A percentile compares a stretch with the other conserved stretches of the same genome.
Conservation (phyloP, 2,329 filamentous ascomycete species). For the Rasamsonia emersonii region DNA sequence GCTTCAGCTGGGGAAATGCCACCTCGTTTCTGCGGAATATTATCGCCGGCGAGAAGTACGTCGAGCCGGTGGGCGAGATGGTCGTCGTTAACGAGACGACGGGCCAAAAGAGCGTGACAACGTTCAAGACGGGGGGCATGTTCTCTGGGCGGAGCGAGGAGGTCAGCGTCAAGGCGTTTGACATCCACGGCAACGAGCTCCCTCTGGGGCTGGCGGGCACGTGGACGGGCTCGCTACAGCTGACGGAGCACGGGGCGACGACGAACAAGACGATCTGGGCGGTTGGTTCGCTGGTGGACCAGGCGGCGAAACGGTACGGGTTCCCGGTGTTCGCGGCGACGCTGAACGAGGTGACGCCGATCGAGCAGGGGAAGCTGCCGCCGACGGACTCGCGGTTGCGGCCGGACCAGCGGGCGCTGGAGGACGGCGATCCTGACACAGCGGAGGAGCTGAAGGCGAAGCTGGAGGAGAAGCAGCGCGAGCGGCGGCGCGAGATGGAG, state of each 20-base stretch:
- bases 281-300: conserved; percentile 67
- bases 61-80: conserved; percentile 90
- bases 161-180: conserved; percentile 66
- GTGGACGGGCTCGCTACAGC: conserved; percentile 68
- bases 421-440: conserved; percentile 70
- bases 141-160: conserved; percentile 93
- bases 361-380: conserved; percentile 68
- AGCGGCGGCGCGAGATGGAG: conserved; percentile 66
- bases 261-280: conserved; percentile 67
- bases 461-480: conserved; percentile 78
- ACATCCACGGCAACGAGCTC: conserved; percentile 55
- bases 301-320: conserved; percentile 73
- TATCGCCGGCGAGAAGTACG: conserved; percentile 95
- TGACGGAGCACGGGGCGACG: conserved; percentile 55
- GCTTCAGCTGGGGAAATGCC: conserved; percentile 80
- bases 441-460: conserved; percentile 76
- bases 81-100: conserved; percentile 74
- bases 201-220: conserved; percentile 66
- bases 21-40: conserved; percentile 92
- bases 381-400: conserved; percentile 75
- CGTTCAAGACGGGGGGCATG: conserved; percentile 94
- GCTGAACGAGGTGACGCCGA: conserved; percentile 76
- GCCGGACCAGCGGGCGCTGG: conserved; percentile 78
- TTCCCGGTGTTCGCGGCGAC: conserved; percentile 77
- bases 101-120: conserved; percentile 72